These are phyloP conservation scores for Obba rivulosa DNA, from an alignment of 768 basidiomycete genomes.

Conservation along the genomic window DNA sequence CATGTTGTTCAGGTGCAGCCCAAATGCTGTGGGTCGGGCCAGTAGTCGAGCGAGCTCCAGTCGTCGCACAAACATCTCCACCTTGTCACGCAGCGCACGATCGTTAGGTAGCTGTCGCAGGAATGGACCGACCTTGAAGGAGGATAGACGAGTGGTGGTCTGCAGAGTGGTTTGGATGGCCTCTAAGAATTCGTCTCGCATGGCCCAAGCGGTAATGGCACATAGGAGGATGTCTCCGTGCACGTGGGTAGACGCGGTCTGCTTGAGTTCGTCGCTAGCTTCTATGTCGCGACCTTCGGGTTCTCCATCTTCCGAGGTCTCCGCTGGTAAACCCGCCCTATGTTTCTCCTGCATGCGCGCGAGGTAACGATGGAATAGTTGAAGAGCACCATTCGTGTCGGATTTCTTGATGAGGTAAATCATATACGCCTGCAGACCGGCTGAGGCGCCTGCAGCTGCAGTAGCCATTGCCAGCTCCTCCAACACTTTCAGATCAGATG, in stretches of 20 bases:
- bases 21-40: slow-evolving; percentile 42
- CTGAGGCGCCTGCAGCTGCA: slow-evolving; percentile 38
- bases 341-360: slow-evolving; percentile 17
- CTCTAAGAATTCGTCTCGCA: slow-evolving; percentile 49
- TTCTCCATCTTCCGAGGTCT: background rate
- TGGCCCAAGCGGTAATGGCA: slow-evolving; percentile 57
- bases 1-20: slow-evolving; percentile 45
- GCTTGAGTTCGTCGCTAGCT: background rate
- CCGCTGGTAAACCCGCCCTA: background rate
- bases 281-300: background rate
- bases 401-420: no score
- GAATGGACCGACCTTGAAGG: slow-evolving; percentile 32
- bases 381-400: slow-evolving; percentile 17
- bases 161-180: slow-evolving; percentile 43
- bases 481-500: slow-evolving; percentile 23
- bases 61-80: slow-evolving; percentile 40
- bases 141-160: slow-evolving; percentile 32
- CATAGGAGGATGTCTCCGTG: slow-evolving; percentile 38
- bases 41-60: slow-evolving; percentile 50
- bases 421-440: no score
- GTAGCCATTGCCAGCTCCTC: slow-evolving; percentile 47
- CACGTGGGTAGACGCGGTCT: background rate
- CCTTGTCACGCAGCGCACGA: slow-evolving; percentile 33
- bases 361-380: slow-evolving; percentile 11
- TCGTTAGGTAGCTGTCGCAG: slow-evolving; percentile 32